These are phyloP conservation scores for Chamaecrista fasciculata DNA, from an alignment of 306 rosid species.

Conservation along the genomic window DNA sequence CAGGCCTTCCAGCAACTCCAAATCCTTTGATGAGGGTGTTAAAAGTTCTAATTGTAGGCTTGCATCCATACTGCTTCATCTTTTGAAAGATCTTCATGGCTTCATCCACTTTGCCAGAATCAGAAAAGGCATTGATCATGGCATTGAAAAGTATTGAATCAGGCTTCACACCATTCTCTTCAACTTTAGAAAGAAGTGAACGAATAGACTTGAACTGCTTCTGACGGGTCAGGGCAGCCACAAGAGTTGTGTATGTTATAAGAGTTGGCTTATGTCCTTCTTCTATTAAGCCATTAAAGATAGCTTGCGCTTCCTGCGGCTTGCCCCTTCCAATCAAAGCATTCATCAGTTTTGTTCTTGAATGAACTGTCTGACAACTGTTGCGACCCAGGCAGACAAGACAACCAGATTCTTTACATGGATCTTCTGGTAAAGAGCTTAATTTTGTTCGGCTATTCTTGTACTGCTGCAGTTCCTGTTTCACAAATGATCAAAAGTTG, in stretches of 20 bases:
- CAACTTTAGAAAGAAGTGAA: constrained; percentile 61
- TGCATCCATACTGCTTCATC: constrained; percentile 78
- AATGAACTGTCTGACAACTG: constrained; percentile 71
- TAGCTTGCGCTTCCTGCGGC: constrained; percentile 71
- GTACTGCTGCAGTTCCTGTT: constrained; percentile 46
- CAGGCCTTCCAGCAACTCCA: constrained; percentile 72
- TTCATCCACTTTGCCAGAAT: constrained; percentile 65
- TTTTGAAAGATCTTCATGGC: constrained; percentile 71
- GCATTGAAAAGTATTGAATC: constrained; percentile 87
- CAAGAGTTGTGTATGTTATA: constrained; percentile 86
- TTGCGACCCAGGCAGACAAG: constrained; percentile 55
- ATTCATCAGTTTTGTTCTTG: constrained; percentile 88
- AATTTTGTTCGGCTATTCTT: constrained; percentile 40
- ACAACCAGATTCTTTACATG: constrained; percentile 49
- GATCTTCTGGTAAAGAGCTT: constrained; percentile 46
- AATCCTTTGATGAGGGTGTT: constrained; percentile 90
- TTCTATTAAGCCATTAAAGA: constrained; percentile 65
- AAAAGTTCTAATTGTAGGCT: constrained; percentile 83
- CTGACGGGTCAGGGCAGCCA: constrained; percentile 81
- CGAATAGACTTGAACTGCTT: constrained; percentile 78
- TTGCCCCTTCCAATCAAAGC: constrained; percentile 58
- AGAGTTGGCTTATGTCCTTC: constrained; percentile 84
- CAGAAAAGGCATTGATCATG: constrained; percentile 86
- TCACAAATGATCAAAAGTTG: constrained; percentile 26
- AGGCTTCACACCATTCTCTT: constrained; percentile 72